Percentiles rank a stretch among this genome's conserved stretches.
phyloP scores from a whole-genome alignment of 352 stramenopile species.

The Globisporangium mamillatum region DNA sequence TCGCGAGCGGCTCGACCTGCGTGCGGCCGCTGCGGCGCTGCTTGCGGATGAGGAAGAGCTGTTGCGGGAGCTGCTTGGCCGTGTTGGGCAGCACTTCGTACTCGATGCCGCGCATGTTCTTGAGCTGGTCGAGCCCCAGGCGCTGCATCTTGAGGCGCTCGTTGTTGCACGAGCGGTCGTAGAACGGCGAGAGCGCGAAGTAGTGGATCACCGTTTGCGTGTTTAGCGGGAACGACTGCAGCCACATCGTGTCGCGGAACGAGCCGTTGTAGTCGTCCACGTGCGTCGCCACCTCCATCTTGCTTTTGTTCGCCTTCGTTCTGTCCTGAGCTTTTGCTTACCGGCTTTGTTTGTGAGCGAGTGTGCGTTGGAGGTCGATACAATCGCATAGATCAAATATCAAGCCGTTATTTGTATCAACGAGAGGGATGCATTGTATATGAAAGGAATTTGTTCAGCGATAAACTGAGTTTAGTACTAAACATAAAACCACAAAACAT shows the following conservation, averaged over 20 bases:
- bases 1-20: conserved; percentile 74
- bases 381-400: background rate
- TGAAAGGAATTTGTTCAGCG: background rate
- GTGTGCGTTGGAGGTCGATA: background rate
- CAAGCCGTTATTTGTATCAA: background rate
- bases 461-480: background rate
- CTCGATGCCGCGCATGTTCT: conserved; percentile 86
- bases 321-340: background rate
- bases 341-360: background rate
- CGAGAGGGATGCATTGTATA: background rate
- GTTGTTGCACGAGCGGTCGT: conserved; percentile 89
- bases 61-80: conserved; percentile 83
- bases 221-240: conserved; percentile 81
- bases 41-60: conserved; percentile 87
- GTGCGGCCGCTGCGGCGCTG: conserved; percentile 73
- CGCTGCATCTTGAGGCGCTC: conserved; percentile 90
- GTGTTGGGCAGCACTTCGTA: conserved; percentile 84
- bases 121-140: conserved; percentile 81
- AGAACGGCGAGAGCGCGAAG: conserved; percentile 85
- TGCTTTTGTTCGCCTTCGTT: background rate
- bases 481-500: background rate
- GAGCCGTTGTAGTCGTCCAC: conserved; percentile 86
- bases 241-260: conserved; percentile 87
- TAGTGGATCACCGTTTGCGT: conserved; percentile 87
- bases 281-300: conserved; percentile 77